Base-by-base conservation (phyloP, 2,329 filamentous ascomycete species). In the Fonsecaea multimorphosa region DNA sequence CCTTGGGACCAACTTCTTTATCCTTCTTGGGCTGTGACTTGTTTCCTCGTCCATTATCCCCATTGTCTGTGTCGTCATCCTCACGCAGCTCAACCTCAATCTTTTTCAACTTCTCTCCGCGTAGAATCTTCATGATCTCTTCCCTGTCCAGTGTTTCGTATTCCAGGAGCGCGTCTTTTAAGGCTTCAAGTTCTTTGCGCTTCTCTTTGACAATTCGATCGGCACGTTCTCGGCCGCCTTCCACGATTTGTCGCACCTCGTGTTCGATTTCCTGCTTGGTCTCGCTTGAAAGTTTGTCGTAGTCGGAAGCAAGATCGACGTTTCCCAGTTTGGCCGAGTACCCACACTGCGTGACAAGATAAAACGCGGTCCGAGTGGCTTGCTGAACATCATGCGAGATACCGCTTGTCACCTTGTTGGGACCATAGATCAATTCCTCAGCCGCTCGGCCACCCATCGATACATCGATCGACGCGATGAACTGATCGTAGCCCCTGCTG, bases 71-170 rank as follows among this genome's bases (percentile, higher is more conserved):
- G 76, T 67, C 60, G 65, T 75, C 65, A 71, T 72, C 62, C 73
- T 70, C 68, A 76, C 70, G 92, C 16, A 94, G 78, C 74, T 91
- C 46, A 78, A 81, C 67, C 84, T 85, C 58, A 11, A 91, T 79
- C 66, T 91, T 91, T 0, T 88, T 83, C 40, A 99, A 82, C 75
- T 91, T 89, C 80, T 97, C 92, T 38, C 95, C 95, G 59, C 86
- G 87, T 69, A 99, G 89, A 5, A 98, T 91, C 81, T 91, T 92
- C 77, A 93, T 88, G 69, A 98, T 96, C 78, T 99, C 95, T 2
- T 90, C 88, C 77, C 90, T 91, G 77, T 91, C 90, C 58, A 99
- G 81, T 0, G 93, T 97, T 82, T 99, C 95, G 78, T 97, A 98
- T 78, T 97, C 89, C 36, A 99, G 88, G 9, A 99, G 84, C 5